Evolutionary conservation across 805 yeast genomes (phyloP), one percentile per base, ranked within the genome.

Genomic region (Blastobotrys mokoenaii): DNA sequence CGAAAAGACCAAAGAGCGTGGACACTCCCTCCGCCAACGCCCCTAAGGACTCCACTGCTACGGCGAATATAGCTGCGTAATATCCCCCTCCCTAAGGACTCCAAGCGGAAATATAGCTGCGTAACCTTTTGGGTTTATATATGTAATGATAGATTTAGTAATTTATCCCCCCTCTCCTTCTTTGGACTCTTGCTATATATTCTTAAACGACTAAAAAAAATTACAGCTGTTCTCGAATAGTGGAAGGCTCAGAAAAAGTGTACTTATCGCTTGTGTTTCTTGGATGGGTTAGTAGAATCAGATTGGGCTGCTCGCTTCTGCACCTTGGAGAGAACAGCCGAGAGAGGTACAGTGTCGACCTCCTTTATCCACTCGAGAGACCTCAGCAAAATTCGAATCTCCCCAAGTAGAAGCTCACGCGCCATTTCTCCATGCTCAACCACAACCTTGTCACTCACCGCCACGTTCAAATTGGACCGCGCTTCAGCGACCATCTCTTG

Each of bases 391-490:
- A 62, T 53, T n/a, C 50, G 40, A 20, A 51, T 47, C 41, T 62
- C 67, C n/a, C 57, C 46, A 5, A 41, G 31, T 7, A 56, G 42
- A 1, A 62, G 55, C 41, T 61, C 62, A 7, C 45, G 43, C 16
- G 54, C 47, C 62, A 60, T 58, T 8, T 48, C 40, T 22, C 40
- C 35, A 14, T 46, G 41, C 33, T 50, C 48, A 3, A 46, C 34
- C 38, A 43, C 29, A 6, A 47, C 46, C 22, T 44, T 43, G 10
- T 36, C 45, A 8, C 29, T 16, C 2, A n/a, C 17, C 15, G 14
- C 35, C 12, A 40, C 11, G 9, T 37, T 17, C 27, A 18, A 33
- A n/a, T 17, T n/a, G 14, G 3, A 17, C 16, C 18, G 14, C 14
- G 38, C 44, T 25, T 31, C 38, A 16, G 12, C 12, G 2, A 34